Conservation (phyloP, 768 basidiomycete species). For the Suillus variegatus region DNA sequence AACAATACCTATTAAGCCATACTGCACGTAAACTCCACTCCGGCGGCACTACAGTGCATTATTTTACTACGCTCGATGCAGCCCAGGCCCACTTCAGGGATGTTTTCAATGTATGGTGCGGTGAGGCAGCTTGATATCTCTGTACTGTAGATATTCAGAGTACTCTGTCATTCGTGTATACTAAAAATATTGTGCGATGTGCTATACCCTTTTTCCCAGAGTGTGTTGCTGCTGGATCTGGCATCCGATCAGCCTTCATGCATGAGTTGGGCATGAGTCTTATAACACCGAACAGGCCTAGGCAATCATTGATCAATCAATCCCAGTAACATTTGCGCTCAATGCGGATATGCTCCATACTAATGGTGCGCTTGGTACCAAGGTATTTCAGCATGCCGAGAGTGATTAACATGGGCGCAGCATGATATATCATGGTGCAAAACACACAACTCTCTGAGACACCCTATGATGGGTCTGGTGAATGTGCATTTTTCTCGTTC, state of each 20-base stretch:
- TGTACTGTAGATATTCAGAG: background rate
- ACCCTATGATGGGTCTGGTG: background rate
- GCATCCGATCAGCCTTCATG: too few relatives aligned
- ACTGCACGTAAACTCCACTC: background rate
- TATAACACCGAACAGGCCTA: too few relatives aligned
- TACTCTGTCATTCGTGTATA: background rate
- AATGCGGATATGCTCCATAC: too few relatives aligned
- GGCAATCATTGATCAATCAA: too few relatives aligned
- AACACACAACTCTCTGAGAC: background rate
- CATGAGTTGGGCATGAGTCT: too few relatives aligned
- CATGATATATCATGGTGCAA: background rate
- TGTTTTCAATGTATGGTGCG: background rate
- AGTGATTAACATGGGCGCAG: background rate
- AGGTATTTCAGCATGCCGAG: background rate
- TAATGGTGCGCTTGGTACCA: too few relatives aligned
- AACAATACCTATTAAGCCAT: background rate
- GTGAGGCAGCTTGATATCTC: background rate
- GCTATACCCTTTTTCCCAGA: too few relatives aligned
- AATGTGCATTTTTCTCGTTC: background rate
- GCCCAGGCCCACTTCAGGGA: background rate
- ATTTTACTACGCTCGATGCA: background rate
- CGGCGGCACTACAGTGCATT: background rate
- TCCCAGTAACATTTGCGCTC: too few relatives aligned
- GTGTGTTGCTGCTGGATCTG: too few relatives aligned
- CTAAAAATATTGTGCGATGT: background rate